Evolutionary conservation across 192 early-diverging fungal species (phyloP).

Genomic region (Coemansia sp.): DNA sequence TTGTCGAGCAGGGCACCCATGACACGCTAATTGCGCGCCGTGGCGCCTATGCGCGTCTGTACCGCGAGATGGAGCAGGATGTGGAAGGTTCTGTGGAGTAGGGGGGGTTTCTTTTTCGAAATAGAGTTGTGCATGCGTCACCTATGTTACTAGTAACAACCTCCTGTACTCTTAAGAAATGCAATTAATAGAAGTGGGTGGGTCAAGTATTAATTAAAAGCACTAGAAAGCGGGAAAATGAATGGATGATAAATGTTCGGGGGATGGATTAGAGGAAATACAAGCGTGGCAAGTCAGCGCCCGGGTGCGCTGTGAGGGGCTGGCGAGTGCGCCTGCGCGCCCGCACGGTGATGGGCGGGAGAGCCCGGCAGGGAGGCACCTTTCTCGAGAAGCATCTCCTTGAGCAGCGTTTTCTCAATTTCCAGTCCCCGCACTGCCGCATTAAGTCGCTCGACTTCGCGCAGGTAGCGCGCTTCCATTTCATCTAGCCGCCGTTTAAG

Average conservation of each 20-base stretch:
- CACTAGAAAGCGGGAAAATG: neutral
- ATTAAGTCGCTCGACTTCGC: constrained; percentile 35
- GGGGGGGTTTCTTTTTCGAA: no score
- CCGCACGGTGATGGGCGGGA: constrained; percentile 1
- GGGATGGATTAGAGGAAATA: neutral
- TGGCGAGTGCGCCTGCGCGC: neutral
- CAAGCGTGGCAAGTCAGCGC: constrained; percentile 1
- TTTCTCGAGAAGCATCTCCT: constrained; percentile 36
- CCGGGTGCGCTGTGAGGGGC: constrained; percentile 1
- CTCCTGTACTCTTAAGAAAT: no score
- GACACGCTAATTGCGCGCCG: constrained; percentile 36
- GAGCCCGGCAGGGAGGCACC: constrained; percentile 17
- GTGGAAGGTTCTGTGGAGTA: neutral
- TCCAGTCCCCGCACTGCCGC: constrained; percentile 34
- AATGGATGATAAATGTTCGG: neutral
- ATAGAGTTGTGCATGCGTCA: no score
- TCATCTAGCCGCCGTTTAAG: constrained; percentile 46
- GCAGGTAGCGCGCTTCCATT: constrained; percentile 42
- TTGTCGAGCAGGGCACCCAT: constrained; percentile 54
- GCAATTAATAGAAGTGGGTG: neutral
- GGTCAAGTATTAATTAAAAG: neutral
- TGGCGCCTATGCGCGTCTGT: constrained; percentile 49
- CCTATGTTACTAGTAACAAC: no score
- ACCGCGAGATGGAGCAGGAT: constrained; percentile 13
- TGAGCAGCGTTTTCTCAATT: constrained; percentile 52